These are phyloP conservation scores for Madurella fahalii DNA, from an alignment of 2,329 filamentous ascomycete genomes.

Conservation along the genomic window DNA sequence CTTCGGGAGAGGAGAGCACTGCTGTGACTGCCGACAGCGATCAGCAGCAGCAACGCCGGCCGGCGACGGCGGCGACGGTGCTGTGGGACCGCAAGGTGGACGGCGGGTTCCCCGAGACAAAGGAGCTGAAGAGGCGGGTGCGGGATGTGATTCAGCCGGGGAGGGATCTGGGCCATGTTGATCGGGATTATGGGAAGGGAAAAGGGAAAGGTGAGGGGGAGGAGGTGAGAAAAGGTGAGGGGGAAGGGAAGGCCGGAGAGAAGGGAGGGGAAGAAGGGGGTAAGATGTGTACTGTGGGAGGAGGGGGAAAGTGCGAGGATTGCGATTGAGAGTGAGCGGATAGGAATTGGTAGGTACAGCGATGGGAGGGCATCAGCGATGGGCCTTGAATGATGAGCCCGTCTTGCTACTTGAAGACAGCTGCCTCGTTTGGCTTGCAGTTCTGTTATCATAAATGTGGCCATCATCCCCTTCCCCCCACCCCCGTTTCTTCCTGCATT, in stretches of 20 bases:
- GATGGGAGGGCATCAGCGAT: no score
- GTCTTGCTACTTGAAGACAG: no score
- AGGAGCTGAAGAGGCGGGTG: slow-evolving; percentile 80
- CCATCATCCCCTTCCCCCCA: no score
- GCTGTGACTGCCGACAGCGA: no score
- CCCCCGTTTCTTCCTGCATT: no score
- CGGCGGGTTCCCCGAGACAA: slow-evolving; percentile 90
- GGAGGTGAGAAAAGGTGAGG: neutral
- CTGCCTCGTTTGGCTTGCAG: no score
- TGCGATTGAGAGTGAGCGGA: slow-evolving; percentile 28
- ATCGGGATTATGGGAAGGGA: slow-evolving; percentile 43
- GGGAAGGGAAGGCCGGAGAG: slow-evolving; percentile 2
- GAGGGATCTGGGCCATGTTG: slow-evolving; percentile 77
- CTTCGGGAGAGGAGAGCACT: neutral
- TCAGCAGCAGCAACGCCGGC: neutral
- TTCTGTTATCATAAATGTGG: no score
- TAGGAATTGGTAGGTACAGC: neutral
- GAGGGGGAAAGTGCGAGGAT: slow-evolving; percentile 32
- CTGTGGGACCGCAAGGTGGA: slow-evolving; percentile 87
- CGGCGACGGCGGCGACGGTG: slow-evolving; percentile 29
- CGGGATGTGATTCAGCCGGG: slow-evolving; percentile 77
- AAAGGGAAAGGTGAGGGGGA: neutral
- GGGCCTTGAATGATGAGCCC: no score
- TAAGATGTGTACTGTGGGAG: neutral
- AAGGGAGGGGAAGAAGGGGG: neutral